Conservation (phyloP, 129 eudicot genomes). For the Chrysanthemum makinoi region DNA sequence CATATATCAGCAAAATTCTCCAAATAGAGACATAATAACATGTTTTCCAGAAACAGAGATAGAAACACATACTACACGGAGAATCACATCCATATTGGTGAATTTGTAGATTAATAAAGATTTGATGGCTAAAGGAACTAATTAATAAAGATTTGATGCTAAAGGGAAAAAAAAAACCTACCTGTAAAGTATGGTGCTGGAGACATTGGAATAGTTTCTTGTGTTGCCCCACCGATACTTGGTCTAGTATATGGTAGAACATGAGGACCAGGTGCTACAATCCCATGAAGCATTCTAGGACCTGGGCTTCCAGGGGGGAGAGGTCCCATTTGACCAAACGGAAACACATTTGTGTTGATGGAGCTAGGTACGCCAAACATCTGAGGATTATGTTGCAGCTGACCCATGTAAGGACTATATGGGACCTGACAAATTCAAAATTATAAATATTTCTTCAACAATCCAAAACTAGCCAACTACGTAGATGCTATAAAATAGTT, state of each 20-base stretch:
- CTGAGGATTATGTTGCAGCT: constrained; percentile 44
- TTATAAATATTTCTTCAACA: constrained; percentile 13
- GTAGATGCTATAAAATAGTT: background rate
- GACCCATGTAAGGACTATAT: constrained; percentile 42
- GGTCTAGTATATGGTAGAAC: constrained; percentile 43
- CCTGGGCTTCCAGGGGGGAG: constrained; percentile 46
- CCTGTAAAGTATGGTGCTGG: constrained; percentile 54
- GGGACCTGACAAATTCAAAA: constrained; percentile 33
- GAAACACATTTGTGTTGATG: constrained; percentile 34
- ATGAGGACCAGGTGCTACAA: constrained; percentile 46
- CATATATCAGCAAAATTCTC: background rate
- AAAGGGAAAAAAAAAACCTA: constrained; percentile 8
- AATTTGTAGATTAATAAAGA: background rate
- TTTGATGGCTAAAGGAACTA: background rate
- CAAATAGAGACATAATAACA: background rate
- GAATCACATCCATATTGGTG: background rate
- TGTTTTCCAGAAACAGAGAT: background rate
- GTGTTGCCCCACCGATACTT: constrained; percentile 37
- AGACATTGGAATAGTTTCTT: constrained; percentile 48
- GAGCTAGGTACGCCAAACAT: constrained; percentile 47
- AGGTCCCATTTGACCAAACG: constrained; percentile 47
- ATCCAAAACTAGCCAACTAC: background rate
- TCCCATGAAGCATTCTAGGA: constrained; percentile 39
- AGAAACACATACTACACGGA: background rate
- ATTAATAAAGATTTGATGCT: background rate